Conservation (phyloP, 257 asterid genomes). For the Cordia subcordata region DNA sequence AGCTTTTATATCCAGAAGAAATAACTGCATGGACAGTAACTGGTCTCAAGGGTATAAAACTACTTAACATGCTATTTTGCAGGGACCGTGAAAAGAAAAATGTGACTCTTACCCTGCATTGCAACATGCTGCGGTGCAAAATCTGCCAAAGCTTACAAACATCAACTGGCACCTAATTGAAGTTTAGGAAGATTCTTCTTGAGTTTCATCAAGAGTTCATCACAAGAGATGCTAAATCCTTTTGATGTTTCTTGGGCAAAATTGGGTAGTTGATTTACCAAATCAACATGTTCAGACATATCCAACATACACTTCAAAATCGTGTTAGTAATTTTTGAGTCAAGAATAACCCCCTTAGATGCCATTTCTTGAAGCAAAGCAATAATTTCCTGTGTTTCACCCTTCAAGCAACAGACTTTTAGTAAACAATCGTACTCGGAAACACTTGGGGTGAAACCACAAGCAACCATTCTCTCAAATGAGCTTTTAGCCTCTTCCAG, state of each 20-base stretch:
- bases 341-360: slow-evolving; percentile 44
- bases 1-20: no score
- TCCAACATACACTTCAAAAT: slow-evolving; percentile 51
- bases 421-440: slow-evolving; percentile 59
- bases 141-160: no score
- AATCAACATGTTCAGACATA: slow-evolving; percentile 35
- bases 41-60: no score
- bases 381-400: slow-evolving; percentile 43
- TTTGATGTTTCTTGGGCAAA: slow-evolving; percentile 31
- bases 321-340: slow-evolving; percentile 46
- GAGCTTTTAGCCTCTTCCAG: slow-evolving; percentile 53
- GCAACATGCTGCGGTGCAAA: no score
- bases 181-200: slow-evolving; percentile 27
- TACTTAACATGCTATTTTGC: no score
- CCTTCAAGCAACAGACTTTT: slow-evolving; percentile 44
- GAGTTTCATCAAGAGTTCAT: slow-evolving; percentile 40
- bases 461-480: slow-evolving; percentile 50
- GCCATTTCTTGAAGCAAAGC: slow-evolving; percentile 55
- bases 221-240: slow-evolving; percentile 29
- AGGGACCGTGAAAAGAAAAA: no score
- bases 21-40: no score
- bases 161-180: slow-evolving; percentile 1
- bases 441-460: slow-evolving; percentile 37
- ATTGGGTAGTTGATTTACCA: slow-evolving; percentile 45
- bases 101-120: no score